phyloP scores from a whole-genome alignment of 345 rosid species.

The Noccaea bulbosa region DNA sequence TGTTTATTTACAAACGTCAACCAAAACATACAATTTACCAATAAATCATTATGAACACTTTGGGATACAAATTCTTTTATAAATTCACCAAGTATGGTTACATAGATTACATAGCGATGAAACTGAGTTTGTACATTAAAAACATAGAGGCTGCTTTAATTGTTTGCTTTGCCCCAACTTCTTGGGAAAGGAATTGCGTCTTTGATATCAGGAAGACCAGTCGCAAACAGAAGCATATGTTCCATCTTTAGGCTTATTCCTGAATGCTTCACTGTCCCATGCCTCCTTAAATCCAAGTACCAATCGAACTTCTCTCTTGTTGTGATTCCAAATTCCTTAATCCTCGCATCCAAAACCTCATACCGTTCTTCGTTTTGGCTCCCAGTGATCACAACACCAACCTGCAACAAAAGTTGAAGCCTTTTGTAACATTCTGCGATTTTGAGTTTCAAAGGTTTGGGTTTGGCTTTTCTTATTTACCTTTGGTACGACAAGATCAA shows the following conservation, averaged over 20 bases:
- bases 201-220: conserved; percentile 76
- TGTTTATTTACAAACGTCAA: background rate
- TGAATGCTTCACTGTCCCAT: conserved; percentile 77
- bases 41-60: conserved; percentile 1
- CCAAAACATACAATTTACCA: conserved; percentile 3
- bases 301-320: conserved; percentile 66
- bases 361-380: conserved; percentile 87
- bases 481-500: conserved; percentile 86
- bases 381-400: conserved; percentile 70
- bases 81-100: background rate
- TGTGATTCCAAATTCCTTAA: conserved; percentile 53
- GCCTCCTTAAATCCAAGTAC: conserved; percentile 80
- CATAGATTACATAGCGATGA: conserved; percentile 13
- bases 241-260: conserved; percentile 78
- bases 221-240: conserved; percentile 66
- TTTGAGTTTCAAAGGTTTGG: background rate
- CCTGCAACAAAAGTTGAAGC: conserved; percentile 49
- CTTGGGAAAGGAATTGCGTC: conserved; percentile 85
- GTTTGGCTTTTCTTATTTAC: conserved; percentile 44
- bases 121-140: conserved; percentile 19
- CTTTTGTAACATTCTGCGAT: conserved; percentile 13
- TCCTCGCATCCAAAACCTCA: conserved; percentile 56
- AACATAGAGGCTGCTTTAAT: conserved; percentile 35
- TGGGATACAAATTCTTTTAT: background rate
- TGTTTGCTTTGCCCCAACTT: conserved; percentile 57